Evolutionary conservation across 306 rosid genomes (phyloP).

Genomic region (barrel medic (Medicago truncatula)): MtrunA17r5.0-ANR NC_053043.1:22087501-22088000

Average conservation of each 20-base stretch:
- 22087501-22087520: no score
- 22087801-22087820: slow-evolving; percentile 17
- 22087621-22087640: no score
- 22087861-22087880: background rate
- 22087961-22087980: background rate
- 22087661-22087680: no score
- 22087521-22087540: background rate
- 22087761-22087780: no score
- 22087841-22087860: slow-evolving; percentile 1
- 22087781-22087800: slow-evolving; percentile 13
- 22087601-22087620: no score
- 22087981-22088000: slow-evolving; percentile 21
- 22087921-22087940: slow-evolving; percentile 28
- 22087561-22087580: background rate
- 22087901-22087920: slow-evolving; percentile 15
- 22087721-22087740: no score
- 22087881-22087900: background rate
- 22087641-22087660: no score
- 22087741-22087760: no score
- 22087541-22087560: background rate
- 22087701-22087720: no score
- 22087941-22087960: slow-evolving; percentile 17
- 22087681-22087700: no score
- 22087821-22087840: background rate
- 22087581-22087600: no score